Conservation (phyloP, 2,329 filamentous ascomycete genomes). For the Calonectria leucothoes region DNA sequence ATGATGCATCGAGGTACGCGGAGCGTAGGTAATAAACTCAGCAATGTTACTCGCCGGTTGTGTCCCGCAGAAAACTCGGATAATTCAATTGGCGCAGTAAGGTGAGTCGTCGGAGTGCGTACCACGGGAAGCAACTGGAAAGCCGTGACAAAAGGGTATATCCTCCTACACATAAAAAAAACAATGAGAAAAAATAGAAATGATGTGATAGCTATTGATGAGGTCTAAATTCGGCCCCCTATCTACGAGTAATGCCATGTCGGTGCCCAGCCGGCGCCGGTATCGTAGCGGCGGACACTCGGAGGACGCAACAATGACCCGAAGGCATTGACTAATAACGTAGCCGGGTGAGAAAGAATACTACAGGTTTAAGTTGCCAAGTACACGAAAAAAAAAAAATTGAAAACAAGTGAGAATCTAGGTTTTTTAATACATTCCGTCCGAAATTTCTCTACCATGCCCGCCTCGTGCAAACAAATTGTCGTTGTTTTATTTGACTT, state of each 20-base stretch:
- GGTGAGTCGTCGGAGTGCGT: background rate
- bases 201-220: background rate
- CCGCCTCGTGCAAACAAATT: background rate
- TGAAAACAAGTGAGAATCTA: background rate
- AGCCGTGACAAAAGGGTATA: background rate
- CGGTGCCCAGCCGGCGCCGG: constrained; percentile 27
- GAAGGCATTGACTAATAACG: constrained; percentile 6
- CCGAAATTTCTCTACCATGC: background rate
- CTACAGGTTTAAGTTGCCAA: no score
- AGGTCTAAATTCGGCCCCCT: background rate
- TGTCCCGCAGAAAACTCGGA: constrained; percentile 41
- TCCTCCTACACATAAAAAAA: background rate
- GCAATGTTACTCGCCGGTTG: constrained; percentile 19
- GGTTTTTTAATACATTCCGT: background rate
- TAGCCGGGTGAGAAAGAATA: background rate
- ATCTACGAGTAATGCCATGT: constrained; percentile 22
- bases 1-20: constrained; percentile 46
- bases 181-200: background rate
- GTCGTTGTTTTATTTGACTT: background rate
- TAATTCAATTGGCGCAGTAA: constrained; percentile 34
- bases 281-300: constrained; percentile 7
- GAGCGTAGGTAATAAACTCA: constrained; percentile 6
- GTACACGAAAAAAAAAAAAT: background rate
- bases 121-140: background rate
- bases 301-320: constrained; percentile 11